Percentiles rank a stretch among this genome's conserved stretches.
Evolutionary conservation across 2,329 filamentous ascomycete species (phyloP).

Genomic region (Hymenoscyphus infarciens): DNA sequence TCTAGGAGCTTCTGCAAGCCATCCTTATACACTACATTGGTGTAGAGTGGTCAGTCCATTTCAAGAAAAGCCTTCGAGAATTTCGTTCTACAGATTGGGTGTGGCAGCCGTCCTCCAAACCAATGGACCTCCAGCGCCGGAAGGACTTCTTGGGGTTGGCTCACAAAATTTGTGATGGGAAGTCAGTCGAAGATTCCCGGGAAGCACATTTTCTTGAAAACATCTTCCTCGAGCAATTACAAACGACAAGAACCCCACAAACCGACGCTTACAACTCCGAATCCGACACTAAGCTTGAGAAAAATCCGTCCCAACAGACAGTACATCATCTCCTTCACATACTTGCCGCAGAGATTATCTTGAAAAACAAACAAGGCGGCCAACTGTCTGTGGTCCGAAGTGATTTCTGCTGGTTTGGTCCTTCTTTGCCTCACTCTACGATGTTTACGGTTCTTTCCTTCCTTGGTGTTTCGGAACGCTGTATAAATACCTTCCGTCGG

Average conservation of each 20-base stretch:
- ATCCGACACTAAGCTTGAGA: not conserved
- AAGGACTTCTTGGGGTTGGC: not conserved
- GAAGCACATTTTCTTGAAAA: not conserved
- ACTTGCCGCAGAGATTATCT: conserved; percentile 31
- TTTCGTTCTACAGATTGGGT: not conserved
- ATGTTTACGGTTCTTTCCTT: conserved; percentile 55
- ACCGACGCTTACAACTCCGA: not conserved
- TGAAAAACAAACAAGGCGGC: conserved; percentile 46
- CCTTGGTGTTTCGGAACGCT: conserved; percentile 53
- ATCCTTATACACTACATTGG: not conserved
- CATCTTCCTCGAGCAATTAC: not conserved
- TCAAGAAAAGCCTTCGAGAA: not conserved
- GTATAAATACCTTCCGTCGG: conserved; percentile 56
- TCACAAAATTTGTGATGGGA: too few relatives aligned
- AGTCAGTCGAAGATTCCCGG: not conserved
- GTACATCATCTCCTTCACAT: not conserved
- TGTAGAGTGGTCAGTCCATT: not conserved
- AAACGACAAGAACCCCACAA: not conserved
- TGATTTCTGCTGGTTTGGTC: conserved; percentile 54
- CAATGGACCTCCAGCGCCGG: not conserved
- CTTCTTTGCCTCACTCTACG: conserved; percentile 56
- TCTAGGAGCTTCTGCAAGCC: not conserved
- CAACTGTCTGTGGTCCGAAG: conserved; percentile 53
- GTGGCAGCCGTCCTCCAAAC: not conserved
- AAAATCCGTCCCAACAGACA: not conserved